Evolutionary conservation across 306 rosid species (phyloP).

Genomic region (Arachis stenosperma): DNA sequence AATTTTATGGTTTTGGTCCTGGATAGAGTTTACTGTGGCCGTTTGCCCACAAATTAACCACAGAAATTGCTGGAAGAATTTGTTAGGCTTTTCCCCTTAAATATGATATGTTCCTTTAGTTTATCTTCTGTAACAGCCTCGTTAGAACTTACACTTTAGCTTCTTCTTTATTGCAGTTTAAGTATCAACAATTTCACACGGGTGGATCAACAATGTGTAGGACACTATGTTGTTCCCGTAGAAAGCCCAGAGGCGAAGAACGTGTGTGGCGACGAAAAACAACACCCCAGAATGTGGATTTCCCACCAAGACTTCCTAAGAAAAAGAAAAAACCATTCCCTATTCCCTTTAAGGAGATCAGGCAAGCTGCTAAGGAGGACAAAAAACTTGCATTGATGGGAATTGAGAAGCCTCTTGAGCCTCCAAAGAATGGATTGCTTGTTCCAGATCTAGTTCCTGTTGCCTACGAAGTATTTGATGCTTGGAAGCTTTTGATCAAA

Average conservation of each 20-base stretch:
- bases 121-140: conserved; percentile 27
- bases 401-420: conserved; percentile 82
- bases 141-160: conserved; percentile 28
- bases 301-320: conserved; percentile 70
- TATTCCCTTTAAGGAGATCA: conserved; percentile 75
- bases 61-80: neutral
- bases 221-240: conserved; percentile 49
- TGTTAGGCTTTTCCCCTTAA: conserved; percentile 1
- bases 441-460: conserved; percentile 78
- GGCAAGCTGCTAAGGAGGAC: conserved; percentile 62
- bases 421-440: conserved; percentile 87
- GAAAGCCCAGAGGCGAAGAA: conserved; percentile 48
- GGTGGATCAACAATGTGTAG: conserved; percentile 36
- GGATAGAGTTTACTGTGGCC: conserved; percentile 13
- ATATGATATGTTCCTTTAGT: conserved; percentile 9
- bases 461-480: conserved; percentile 77
- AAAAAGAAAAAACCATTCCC: conserved; percentile 90
- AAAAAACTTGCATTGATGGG: conserved; percentile 79
- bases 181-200: conserved; percentile 45
- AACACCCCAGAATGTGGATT: conserved; percentile 75
- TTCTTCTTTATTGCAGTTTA: conserved; percentile 58
- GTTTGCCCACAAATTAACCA: conserved; percentile 6
- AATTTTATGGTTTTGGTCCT: neutral
- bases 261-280: conserved; percentile 44
- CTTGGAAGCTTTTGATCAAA: conserved; percentile 87